phyloP scores from a whole-genome alignment of 2,329 filamentous ascomycete genomes.

The Alternaria tenuissima region DNA sequence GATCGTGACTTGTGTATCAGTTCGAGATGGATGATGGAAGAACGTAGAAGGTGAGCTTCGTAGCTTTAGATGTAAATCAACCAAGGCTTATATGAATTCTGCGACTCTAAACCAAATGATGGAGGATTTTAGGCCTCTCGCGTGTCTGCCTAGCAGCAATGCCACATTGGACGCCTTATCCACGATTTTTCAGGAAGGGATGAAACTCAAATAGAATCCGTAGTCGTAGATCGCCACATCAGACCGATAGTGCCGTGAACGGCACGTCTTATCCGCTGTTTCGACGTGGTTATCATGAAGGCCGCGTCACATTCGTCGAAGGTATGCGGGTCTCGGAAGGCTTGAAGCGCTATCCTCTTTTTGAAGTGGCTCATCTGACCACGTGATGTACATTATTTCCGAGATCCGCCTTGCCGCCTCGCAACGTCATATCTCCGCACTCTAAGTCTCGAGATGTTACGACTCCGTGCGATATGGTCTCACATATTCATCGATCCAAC shows the following conservation, averaged over 20 bases:
- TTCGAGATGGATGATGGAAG: neutral
- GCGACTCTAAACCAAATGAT: neutral
- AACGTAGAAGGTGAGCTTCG: neutral
- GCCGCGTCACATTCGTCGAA: neutral
- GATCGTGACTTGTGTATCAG: neutral
- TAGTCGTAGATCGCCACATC: neutral
- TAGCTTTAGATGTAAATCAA: neutral
- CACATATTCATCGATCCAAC: neutral
- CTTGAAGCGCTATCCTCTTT: neutral
- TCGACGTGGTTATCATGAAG: neutral
- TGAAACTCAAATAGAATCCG: neutral
- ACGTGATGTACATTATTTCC: neutral
- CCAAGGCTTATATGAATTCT: neutral
- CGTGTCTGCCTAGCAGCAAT: slow-evolving; percentile 4
- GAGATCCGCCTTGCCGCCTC: neutral
- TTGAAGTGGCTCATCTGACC: neutral
- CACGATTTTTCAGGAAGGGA: neutral
- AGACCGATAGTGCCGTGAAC: neutral
- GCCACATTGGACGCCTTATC: neutral
- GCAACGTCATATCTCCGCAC: neutral
- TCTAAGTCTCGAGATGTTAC: neutral
- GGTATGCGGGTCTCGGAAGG: neutral
- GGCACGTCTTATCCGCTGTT: neutral
- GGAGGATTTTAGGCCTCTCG: neutral
- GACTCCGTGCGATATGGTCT: neutral